Evolutionary conservation across 805 yeast species (phyloP).

Genomic region (Pichia cabralensis): DNA sequence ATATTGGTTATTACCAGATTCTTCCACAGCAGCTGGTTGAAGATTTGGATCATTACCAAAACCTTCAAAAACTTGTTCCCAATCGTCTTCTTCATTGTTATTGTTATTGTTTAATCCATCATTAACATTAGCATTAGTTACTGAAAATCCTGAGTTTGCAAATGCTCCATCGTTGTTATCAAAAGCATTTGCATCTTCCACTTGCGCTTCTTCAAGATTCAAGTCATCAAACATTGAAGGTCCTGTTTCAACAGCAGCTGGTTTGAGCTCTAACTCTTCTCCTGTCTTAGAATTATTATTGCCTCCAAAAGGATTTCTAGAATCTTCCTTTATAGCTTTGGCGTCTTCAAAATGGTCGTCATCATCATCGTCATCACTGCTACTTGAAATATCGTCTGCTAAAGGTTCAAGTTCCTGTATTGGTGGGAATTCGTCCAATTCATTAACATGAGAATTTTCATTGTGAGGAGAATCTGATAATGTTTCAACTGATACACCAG

Average conservation of each 20-base stretch:
- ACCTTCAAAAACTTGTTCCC: conserved; percentile 92
- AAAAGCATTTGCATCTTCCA: conserved; percentile 13
- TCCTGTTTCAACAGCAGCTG: conserved; percentile 8
- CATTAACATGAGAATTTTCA: neutral
- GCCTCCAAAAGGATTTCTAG: conserved; percentile 10
- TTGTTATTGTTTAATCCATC: conserved; percentile 3
- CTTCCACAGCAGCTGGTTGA: conserved; percentile 12
- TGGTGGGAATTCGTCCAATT: conserved; percentile 6
- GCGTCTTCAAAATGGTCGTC: conserved; percentile 9
- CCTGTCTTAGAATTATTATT: conserved; percentile 12
- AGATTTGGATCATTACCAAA: conserved; percentile 48
- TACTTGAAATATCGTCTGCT: conserved; percentile 7
- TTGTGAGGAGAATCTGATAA: conserved; percentile 2
- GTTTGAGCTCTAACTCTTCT: conserved; percentile 9
- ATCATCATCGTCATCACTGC: conserved; percentile 7
- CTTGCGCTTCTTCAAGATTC: conserved; percentile 26
- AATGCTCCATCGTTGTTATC: conserved; percentile 7
- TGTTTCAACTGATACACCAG: conserved; percentile 1
- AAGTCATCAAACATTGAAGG: conserved; percentile 26
- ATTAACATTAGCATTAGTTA: conserved; percentile 9
- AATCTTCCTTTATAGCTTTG: conserved; percentile 3
- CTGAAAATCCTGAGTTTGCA: conserved; percentile 18
- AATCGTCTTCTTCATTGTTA: conserved; percentile 49
- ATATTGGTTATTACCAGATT: no score
- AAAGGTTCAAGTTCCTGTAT: conserved; percentile 4